phyloP scores from a whole-genome alignment of 83 land plant genomes.

The Diphasiastrum complanatum region DNA sequence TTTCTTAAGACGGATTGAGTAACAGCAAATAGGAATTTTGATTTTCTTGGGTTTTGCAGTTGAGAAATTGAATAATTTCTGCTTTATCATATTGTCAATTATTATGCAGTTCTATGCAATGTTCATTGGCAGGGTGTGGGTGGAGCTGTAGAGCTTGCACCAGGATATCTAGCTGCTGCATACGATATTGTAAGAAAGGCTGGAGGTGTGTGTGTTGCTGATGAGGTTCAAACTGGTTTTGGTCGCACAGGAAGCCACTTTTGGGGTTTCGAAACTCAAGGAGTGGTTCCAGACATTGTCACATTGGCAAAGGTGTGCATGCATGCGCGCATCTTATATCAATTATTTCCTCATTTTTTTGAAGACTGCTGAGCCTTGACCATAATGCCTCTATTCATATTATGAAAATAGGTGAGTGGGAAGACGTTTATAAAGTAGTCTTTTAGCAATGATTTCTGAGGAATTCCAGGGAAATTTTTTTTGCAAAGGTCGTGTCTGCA shows the following conservation, averaged over 20 bases:
- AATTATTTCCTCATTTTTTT: not conserved
- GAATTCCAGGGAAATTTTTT: too few species aligned
- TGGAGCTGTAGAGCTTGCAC: slow-evolving; percentile 92
- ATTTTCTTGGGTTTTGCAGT: too few species aligned
- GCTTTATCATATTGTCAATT: not conserved
- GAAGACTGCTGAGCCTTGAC: not conserved
- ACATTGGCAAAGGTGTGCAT: slow-evolving; percentile 86
- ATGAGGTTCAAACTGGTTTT: slow-evolving; percentile 97
- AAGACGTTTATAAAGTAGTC: too few species aligned
- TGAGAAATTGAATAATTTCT: not conserved
- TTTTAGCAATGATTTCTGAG: too few species aligned
- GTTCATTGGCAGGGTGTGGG: slow-evolving; percentile 69
- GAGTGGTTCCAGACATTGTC: slow-evolving; percentile 89
- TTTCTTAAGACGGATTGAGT: too few species aligned
- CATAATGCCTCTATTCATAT: slow-evolving; percentile 6
- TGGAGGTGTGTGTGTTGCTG: slow-evolving; percentile 97
- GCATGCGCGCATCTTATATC: not conserved
- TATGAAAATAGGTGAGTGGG: too few species aligned
- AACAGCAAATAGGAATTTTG: too few species aligned
- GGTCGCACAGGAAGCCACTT: slow-evolving; percentile 89
- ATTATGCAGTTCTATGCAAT: not conserved
- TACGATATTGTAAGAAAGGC: slow-evolving; percentile 80
- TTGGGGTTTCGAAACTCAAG: slow-evolving; percentile 97
- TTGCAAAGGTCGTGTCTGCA: too few species aligned
- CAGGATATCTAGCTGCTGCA: slow-evolving; percentile 79